Percentiles rank a stretch among this genome's conserved stretches.
phyloP scores from a whole-genome alignment of 2,329 filamentous ascomycete genomes.

The Fusarium multiceps region DNA sequence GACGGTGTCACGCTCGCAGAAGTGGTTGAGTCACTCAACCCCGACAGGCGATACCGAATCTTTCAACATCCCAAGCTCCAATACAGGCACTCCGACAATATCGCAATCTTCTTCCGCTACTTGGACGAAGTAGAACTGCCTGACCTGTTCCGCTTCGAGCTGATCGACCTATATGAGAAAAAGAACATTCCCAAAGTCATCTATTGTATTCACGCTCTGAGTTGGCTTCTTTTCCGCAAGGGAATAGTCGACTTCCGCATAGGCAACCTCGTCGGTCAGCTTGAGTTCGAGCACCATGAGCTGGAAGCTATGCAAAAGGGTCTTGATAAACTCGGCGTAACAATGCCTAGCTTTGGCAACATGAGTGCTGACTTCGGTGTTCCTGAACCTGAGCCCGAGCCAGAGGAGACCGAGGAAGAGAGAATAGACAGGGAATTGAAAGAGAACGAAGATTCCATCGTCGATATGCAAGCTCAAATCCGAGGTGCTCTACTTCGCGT shows the following conservation, averaged over 20 bases:
- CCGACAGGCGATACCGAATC: constrained; percentile 79
- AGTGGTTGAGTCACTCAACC: constrained; percentile 88
- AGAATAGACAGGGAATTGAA: constrained; percentile 82
- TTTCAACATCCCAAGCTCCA: constrained; percentile 88
- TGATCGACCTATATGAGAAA: constrained; percentile 98
- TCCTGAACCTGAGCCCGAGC: constrained; percentile 76
- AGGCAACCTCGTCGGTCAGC: constrained; percentile 93
- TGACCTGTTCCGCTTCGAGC: constrained; percentile 94
- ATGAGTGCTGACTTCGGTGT: constrained; percentile 97
- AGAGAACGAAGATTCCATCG: constrained; percentile 77
- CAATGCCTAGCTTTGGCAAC: constrained; percentile 97
- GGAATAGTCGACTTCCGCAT: constrained; percentile 96
- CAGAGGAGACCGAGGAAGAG: constrained; percentile 90
- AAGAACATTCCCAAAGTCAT: constrained; percentile 99
- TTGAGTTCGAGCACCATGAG: constrained; percentile 98
- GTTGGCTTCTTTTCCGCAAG: constrained; percentile 96
- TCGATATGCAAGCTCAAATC: constrained; percentile 88
- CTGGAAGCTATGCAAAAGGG: constrained; percentile 97
- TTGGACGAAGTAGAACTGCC: constrained; percentile 91
- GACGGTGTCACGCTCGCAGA: constrained; percentile 96
- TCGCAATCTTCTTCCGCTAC: constrained; percentile 94
- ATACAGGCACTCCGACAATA: constrained; percentile 97
- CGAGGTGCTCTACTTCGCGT: constrained; percentile 83
- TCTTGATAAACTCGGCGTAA: constrained; percentile 92
- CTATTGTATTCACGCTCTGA: constrained; percentile 96